phyloP scores from a whole-genome alignment of 306 rosid species.

The Sophora flavescens region DNA sequence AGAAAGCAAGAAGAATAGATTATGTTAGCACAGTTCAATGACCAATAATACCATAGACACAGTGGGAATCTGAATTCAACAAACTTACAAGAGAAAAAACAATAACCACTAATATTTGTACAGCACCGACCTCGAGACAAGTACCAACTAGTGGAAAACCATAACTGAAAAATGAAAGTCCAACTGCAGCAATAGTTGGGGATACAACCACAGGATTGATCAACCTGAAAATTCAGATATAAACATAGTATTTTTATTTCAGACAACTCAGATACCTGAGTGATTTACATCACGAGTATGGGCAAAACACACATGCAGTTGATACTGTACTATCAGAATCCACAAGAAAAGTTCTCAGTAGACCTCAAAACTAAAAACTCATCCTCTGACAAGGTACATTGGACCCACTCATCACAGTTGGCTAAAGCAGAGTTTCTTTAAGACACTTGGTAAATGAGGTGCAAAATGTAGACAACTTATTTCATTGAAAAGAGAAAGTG shows the following conservation, averaged over 20 bases:
- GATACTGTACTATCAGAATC: slow-evolving; percentile 21
- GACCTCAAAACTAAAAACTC: slow-evolving; percentile 2
- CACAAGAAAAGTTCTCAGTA: neutral
- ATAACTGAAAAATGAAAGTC: slow-evolving; percentile 94
- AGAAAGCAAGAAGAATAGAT: slow-evolving; percentile 36
- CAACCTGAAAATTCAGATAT: slow-evolving; percentile 61
- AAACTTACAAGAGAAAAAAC: slow-evolving; percentile 92
- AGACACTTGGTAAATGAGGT: neutral
- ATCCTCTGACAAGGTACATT: neutral
- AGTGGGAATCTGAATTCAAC: slow-evolving; percentile 30
- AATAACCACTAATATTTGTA: slow-evolving; percentile 87
- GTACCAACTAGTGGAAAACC: slow-evolving; percentile 93
- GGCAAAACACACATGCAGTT: slow-evolving; percentile 10
- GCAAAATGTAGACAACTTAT: slow-evolving; percentile 8
- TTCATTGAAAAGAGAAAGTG: neutral
- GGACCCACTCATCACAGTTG: neutral
- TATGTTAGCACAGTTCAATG: slow-evolving; percentile 31
- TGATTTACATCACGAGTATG: neutral
- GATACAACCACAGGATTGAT: slow-evolving; percentile 97
- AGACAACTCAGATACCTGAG: slow-evolving; percentile 2
- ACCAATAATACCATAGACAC: neutral
- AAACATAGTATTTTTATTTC: slow-evolving; percentile 15
- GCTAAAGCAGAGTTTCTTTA: neutral
- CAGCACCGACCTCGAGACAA: slow-evolving; percentile 94
- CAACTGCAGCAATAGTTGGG: slow-evolving; percentile 99